Evolutionary conservation across 352 stramenopile genomes (phyloP).

Genomic region (Globisporangium acanthophoron): DNA sequence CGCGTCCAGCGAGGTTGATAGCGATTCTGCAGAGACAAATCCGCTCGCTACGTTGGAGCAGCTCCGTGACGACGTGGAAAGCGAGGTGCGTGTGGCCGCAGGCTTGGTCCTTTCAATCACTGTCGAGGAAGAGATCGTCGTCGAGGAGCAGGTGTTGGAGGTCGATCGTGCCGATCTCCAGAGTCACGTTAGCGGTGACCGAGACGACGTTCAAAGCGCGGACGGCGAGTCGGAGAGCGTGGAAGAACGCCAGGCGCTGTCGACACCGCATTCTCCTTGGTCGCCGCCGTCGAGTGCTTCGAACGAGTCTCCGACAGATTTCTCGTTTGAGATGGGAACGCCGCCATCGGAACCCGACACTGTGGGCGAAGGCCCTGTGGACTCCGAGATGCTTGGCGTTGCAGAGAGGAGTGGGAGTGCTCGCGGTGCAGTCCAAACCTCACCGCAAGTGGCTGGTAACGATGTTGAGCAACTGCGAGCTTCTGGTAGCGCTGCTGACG

Average conservation of each 20-base stretch:
- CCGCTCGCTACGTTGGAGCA: too few species aligned
- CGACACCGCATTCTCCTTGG: not conserved
- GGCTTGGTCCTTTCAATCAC: too few species aligned
- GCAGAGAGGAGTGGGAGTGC: not conserved
- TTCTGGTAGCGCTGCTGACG: not conserved
- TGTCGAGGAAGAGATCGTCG: too few species aligned
- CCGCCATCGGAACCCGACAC: not conserved
- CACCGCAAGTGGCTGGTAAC: not conserved
- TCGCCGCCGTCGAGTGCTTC: not conserved
- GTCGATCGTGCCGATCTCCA: too few species aligned
- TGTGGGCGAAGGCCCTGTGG: not conserved
- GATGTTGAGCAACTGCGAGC: not conserved
- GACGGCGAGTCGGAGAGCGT: not conserved
- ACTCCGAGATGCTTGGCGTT: not conserved
- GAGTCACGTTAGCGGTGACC: not conserved
- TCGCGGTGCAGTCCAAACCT: not conserved
- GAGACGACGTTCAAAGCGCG: not conserved
- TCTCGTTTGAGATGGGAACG: not conserved
- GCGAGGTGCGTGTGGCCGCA: too few species aligned
- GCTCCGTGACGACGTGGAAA: too few species aligned
- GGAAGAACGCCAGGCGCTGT: not conserved
- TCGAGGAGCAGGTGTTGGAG: too few species aligned
- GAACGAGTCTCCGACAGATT: not conserved
- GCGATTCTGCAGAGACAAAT: too few species aligned
- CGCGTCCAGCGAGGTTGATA: too few species aligned